Evolutionary conservation across 2,329 filamentous ascomycete species (phyloP), one percentile per base, ranked within the genome.

Genomic region (Fusarium secorum): DNA sequence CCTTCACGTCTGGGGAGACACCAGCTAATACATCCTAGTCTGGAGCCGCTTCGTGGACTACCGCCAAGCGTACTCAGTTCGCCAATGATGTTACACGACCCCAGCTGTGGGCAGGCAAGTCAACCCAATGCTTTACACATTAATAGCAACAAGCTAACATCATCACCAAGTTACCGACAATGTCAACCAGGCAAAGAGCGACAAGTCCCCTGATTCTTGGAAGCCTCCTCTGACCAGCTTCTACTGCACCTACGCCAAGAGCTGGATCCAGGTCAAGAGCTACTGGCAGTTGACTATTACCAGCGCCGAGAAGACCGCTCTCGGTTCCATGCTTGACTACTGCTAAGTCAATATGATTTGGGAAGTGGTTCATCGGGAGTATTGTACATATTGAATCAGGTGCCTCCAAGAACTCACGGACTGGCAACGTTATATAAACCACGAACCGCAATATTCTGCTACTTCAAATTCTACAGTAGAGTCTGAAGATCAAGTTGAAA

Each of bases 251-350:
- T 96, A 97, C 77, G 91, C 93, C 18, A 86, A 87, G 78, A 89
- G 90, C 77, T 97, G 91, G 90, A 86, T 95, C 42, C 86, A 89
- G 76, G 93, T 97, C 73, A 97, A 96, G 88, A 88, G 85, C 75
- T 87, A 89, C 75, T 96, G 91, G 78, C 79, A 78, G 2, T 81
- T 97, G 72, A 91, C 87, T 20, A 83, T 96, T 66, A 95, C 91
- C 3, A 84, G 83, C 49, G 88, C 88, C 1, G 93, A 97, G 86
- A 94, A 93, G 85, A 81, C 81, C 20, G 91, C 92, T 1, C 80
- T 95, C 68, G 82, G 82, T 2, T 83, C 80, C 52, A 81, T 81
- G 78, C 71, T 81, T 45, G 70, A 75, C 60, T 73, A 61, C 11
- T 81, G 80, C 63, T 81, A 70, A 64, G 20, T 15, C 26, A 17